Evolutionary conservation across 2,329 filamentous ascomycete species (phyloP).

Genomic region (Calycina herbarum): DNA sequence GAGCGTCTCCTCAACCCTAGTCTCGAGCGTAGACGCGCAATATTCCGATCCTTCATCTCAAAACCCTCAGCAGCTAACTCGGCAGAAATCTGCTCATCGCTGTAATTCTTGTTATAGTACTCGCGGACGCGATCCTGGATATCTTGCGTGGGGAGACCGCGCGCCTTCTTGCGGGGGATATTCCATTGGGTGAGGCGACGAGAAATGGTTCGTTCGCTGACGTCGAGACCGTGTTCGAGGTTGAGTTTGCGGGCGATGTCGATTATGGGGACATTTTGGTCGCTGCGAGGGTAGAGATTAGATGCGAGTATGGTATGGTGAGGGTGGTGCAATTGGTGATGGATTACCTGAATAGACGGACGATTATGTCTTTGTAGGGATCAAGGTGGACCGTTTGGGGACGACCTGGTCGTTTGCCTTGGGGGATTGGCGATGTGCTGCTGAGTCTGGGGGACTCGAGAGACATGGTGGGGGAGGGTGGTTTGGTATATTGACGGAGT

Average conservation of each 20-base stretch:
- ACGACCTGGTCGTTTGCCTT: slow-evolving; percentile 20
- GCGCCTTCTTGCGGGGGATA: slow-evolving; percentile 32
- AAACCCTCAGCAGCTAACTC: slow-evolving; percentile 32
- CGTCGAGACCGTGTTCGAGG: slow-evolving; percentile 31
- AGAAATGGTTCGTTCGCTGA: slow-evolving; percentile 35
- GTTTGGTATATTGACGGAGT: background rate
- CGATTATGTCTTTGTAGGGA: slow-evolving; percentile 33
- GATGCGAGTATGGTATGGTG: background rate
- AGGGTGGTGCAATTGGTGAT: background rate
- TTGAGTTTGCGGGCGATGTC: slow-evolving; percentile 34
- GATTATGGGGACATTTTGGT: slow-evolving; percentile 31
- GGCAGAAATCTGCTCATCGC: slow-evolving; percentile 33
- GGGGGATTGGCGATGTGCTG: background rate
- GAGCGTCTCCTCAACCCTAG: slow-evolving; percentile 34
- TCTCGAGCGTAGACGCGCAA: slow-evolving; percentile 33
- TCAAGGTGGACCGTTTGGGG: slow-evolving; percentile 32
- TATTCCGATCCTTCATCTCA: slow-evolving; percentile 31
- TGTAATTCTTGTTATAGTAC: slow-evolving; percentile 37
- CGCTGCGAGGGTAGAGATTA: background rate
- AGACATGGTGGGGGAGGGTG: too few relatives aligned
- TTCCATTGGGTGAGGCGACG: slow-evolving; percentile 33
- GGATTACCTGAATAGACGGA: slow-evolving; percentile 27
- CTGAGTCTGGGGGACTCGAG: too few relatives aligned
- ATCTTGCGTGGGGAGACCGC: slow-evolving; percentile 27
- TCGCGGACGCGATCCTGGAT: slow-evolving; percentile 29